These are phyloP conservation scores for Cornus kousa DNA, from an alignment of 148 eudicot species.

Conservation along the genomic window DNA sequence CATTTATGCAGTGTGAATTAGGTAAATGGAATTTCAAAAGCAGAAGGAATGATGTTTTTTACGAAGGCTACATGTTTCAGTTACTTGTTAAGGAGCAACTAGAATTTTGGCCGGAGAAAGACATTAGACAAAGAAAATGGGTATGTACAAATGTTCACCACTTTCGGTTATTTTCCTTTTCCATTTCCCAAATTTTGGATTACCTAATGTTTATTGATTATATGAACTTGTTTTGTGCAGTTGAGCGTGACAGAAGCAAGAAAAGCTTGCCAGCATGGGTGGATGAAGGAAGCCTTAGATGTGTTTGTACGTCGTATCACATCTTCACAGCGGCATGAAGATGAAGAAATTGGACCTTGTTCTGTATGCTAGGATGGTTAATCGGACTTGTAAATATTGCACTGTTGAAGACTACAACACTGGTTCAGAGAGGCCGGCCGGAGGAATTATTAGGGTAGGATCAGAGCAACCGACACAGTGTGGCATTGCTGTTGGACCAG, in stretches of 20 bases:
- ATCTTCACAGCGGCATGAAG: not conserved
- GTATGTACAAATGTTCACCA: conserved; percentile 11
- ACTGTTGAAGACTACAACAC: not conserved
- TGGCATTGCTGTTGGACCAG: not conserved
- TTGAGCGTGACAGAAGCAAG: conserved; percentile 35
- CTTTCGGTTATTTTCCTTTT: not conserved
- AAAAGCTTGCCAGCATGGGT: conserved; percentile 30
- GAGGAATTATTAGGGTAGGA: not conserved
- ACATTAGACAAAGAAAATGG: conserved; percentile 32
- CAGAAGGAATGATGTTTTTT: conserved; percentile 20
- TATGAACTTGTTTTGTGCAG: conserved; percentile 6
- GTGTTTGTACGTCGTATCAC: conserved; percentile 17
- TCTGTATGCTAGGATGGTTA: not conserved
- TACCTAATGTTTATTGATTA: not conserved
- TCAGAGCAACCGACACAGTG: not conserved
- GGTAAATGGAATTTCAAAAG: conserved; percentile 30
- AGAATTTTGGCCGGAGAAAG: conserved; percentile 44
- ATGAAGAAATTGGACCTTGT: not conserved
- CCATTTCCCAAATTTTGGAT: not conserved
- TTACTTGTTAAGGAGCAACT: conserved; percentile 30
- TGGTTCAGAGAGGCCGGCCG: too few species aligned
- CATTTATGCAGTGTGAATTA: conserved; percentile 16
- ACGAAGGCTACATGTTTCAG: conserved; percentile 40
- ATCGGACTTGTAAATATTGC: not conserved
- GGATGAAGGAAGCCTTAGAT: conserved; percentile 48